phyloP scores from a whole-genome alignment of 345 rosid species.

The Camelina hispida region DNA sequence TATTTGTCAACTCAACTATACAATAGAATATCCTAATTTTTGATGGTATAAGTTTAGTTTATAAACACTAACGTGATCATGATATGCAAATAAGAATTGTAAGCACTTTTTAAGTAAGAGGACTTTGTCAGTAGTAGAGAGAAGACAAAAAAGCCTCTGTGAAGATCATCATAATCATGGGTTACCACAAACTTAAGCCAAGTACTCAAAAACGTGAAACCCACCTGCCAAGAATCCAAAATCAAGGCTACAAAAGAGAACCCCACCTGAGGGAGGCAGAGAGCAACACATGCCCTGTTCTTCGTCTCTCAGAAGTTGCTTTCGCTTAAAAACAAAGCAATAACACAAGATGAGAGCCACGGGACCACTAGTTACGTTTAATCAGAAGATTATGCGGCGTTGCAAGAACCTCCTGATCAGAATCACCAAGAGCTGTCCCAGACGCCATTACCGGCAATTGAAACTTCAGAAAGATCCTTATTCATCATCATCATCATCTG shows the following conservation, averaged over 20 bases:
- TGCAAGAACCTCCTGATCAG: conserved; percentile 35
- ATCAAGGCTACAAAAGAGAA: conserved; percentile 31
- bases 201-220: conserved; percentile 30
- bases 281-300: neutral
- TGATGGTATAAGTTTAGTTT: neutral
- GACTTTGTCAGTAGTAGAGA: conserved; percentile 28
- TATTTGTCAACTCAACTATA: neutral
- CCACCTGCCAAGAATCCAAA: conserved; percentile 28
- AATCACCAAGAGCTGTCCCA: conserved; percentile 34
- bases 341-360: conserved; percentile 37
- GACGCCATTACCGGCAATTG: conserved; percentile 34
- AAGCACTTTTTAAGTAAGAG: neutral
- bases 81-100: no score
- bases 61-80: neutral
- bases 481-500: conserved; percentile 12
- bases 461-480: conserved; percentile 27
- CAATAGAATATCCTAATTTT: neutral
- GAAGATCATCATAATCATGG: conserved; percentile 23
- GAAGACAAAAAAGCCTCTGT: neutral
- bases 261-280: conserved; percentile 12
- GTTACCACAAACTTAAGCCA: conserved; percentile 24
- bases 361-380: conserved; percentile 21
- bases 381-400: conserved; percentile 27
- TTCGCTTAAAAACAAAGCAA: neutral
- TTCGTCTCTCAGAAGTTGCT: conserved; percentile 15